phyloP scores from a whole-genome alignment of 2,329 filamentous ascomycete species.

The Cercospora canescens region DNA sequence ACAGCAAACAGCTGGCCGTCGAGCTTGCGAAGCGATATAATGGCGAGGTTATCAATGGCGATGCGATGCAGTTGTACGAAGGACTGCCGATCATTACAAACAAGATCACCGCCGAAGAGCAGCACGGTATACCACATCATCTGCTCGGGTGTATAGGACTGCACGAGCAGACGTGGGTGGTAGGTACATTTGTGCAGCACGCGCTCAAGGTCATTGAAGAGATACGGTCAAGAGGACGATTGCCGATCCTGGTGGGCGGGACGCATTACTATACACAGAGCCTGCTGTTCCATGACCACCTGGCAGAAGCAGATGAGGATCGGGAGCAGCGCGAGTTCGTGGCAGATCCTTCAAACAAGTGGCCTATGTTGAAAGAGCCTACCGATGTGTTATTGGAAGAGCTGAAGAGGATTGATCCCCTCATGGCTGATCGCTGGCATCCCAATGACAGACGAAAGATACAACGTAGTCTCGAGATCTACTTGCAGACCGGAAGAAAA shows the following conservation, averaged over 20 bases:
- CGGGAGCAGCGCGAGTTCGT: slow-evolving; percentile 29
- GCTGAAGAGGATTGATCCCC: slow-evolving; percentile 77
- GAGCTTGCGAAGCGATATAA: slow-evolving; percentile 80
- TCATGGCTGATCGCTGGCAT: slow-evolving; percentile 91
- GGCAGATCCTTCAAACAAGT: slow-evolving; percentile 42
- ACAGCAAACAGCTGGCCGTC: slow-evolving; percentile 71
- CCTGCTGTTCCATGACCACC: slow-evolving; percentile 74
- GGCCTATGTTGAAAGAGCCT: slow-evolving; percentile 70
- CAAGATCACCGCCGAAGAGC: slow-evolving; percentile 76
- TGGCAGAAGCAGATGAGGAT: slow-evolving; percentile 53
- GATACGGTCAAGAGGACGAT: slow-evolving; percentile 72
- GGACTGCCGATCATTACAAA: slow-evolving; percentile 95
- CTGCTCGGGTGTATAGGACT: slow-evolving; percentile 77
- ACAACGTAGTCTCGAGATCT: slow-evolving; percentile 85
- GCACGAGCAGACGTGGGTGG: slow-evolving; percentile 78
- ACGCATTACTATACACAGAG: slow-evolving; percentile 95
- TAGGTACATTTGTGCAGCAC: slow-evolving; percentile 72
- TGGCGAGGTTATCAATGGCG: slow-evolving; percentile 94
- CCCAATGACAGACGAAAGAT: slow-evolving; percentile 92
- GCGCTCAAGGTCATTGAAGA: slow-evolving; percentile 70
- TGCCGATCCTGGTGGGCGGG: slow-evolving; percentile 90
- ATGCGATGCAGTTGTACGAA: slow-evolving; percentile 96
- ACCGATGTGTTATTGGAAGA: slow-evolving; percentile 72
- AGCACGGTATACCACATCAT: slow-evolving; percentile 81
- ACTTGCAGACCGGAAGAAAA: slow-evolving; percentile 73